Conservation (phyloP, 139 green algal genomes). For the Asterochloris sp. region DNA sequence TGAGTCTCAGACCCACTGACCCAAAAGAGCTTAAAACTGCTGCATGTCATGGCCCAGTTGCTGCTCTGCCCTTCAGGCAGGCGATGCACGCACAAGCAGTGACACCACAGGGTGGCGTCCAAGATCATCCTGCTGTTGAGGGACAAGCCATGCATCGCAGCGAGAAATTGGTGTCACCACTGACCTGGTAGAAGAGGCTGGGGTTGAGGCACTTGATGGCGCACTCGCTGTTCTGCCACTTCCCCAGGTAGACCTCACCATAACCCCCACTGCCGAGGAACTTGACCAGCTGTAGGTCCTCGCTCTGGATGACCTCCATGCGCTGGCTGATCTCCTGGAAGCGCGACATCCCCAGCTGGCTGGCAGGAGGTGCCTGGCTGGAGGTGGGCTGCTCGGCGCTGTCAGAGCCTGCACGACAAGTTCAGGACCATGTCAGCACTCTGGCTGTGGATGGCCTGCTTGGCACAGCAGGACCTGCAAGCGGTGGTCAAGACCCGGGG, state of each 20-base stretch:
- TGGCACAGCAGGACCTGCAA: no score
- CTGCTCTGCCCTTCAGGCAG: no score
- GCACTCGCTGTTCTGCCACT: slow-evolving; percentile 63
- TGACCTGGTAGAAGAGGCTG: slow-evolving; percentile 47
- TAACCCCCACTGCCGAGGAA: slow-evolving; percentile 71
- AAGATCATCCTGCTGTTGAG: no score
- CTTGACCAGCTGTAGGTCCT: slow-evolving; percentile 56
- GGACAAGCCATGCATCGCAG: not conserved
- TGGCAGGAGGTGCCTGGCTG: slow-evolving; percentile 36
- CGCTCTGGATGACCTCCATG: slow-evolving; percentile 62
- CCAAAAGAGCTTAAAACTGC: no score
- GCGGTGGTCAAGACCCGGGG: no score
- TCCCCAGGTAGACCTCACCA: slow-evolving; percentile 46
- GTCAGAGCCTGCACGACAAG: no score
- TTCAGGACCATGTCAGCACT: no score
- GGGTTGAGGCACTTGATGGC: slow-evolving; percentile 77
- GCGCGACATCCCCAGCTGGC: slow-evolving; percentile 15
- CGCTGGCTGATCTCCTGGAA: slow-evolving; percentile 18
- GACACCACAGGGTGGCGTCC: no score
- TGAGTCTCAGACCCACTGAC: no score
- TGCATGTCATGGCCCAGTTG: no score
- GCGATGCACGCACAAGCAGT: no score
- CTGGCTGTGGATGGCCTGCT: no score
- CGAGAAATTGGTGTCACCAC: not conserved
- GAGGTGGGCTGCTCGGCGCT: slow-evolving; percentile 6